phyloP scores from a whole-genome alignment of 768 basidiomycete species.

The Hygrocybe punicea region DNA sequence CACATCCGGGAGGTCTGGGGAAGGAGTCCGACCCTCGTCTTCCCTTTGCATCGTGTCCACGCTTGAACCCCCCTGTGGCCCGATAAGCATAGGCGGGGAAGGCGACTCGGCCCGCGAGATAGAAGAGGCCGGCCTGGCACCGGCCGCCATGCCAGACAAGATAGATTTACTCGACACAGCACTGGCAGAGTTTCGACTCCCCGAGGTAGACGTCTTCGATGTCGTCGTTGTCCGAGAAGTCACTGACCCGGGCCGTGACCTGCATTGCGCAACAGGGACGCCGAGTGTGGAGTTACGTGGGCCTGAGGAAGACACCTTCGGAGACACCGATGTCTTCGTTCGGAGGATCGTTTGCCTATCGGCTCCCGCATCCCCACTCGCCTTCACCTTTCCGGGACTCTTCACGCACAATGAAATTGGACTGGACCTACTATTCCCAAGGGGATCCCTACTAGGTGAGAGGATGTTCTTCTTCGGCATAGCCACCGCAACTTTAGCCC shows the following conservation, averaged over 20 bases:
- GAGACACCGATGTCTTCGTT: not conserved
- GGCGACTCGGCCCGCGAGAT: not conserved
- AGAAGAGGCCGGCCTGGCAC: not conserved
- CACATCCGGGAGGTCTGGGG: conserved; percentile 41
- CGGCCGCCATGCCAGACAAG: not conserved
- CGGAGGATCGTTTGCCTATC: not conserved
- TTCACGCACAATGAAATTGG: conserved; percentile 13
- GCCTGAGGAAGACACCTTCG: not conserved
- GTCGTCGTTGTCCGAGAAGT: not conserved
- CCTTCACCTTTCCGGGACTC: not conserved
- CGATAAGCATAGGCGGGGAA: not conserved
- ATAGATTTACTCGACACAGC: not conserved
- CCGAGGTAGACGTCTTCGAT: not conserved
- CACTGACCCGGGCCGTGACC: not conserved
- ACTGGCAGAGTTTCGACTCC: not conserved
- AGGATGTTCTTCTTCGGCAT: conserved; percentile 31
- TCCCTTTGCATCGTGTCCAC: not conserved
- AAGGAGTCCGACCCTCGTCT: conserved; percentile 36
- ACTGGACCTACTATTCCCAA: conserved; percentile 32
- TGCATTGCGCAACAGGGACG: not conserved
- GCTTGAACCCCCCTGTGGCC: too few relatives aligned
- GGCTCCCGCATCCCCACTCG: not conserved
- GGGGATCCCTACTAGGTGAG: conserved; percentile 41
- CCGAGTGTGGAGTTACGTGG: not conserved
- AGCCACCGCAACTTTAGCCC: conserved; percentile 9